Conservation (phyloP, 371 early-diverging fungal species). For the Mucor lusitanicus region DNA sequence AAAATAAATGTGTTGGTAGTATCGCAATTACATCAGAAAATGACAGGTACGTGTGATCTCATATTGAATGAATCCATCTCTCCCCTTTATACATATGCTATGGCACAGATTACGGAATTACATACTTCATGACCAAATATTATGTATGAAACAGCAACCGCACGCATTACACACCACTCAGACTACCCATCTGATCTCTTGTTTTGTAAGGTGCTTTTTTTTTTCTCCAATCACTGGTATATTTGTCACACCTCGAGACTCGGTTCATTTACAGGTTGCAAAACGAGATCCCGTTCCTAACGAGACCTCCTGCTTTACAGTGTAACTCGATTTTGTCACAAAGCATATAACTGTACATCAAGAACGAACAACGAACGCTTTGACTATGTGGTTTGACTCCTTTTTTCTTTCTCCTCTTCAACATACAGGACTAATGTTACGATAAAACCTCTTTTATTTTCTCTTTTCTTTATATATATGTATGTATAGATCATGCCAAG, state of each 20-base stretch:
- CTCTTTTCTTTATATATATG: background rate
- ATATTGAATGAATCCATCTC: background rate
- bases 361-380: background rate
- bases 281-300: background rate
- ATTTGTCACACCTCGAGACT: conserved; percentile 1
- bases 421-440: background rate
- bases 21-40: background rate
- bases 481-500: background rate
- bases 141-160: background rate
- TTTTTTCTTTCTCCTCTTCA: background rate
- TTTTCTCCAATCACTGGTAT: background rate
- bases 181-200: background rate
- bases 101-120: background rate
- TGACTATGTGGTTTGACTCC: background rate
- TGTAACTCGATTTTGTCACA: background rate
- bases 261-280: background rate
- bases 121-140: background rate
- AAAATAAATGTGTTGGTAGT: background rate
- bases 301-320: background rate
- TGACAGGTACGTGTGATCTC: background rate
- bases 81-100: background rate
- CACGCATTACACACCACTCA: background rate
- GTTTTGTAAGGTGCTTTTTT: too few relatives aligned
- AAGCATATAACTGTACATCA: background rate
- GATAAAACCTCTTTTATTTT: background rate